Conservation (phyloP, 176 grass and related monocot genomes). For the Oryza rufipogon region DNA sequence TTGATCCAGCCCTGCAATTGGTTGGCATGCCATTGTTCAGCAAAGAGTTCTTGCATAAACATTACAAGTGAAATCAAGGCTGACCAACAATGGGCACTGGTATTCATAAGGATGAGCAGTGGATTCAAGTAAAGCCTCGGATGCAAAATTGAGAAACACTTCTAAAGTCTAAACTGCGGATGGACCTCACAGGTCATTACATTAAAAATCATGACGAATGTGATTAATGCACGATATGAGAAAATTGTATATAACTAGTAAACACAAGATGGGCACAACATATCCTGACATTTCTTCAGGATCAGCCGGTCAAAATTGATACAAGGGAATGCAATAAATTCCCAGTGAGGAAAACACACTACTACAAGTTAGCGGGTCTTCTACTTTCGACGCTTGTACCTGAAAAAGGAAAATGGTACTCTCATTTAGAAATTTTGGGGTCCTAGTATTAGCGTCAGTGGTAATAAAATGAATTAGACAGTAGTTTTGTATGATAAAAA, state of each 20-base stretch:
- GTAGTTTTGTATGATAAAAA: not conserved
- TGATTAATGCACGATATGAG: not conserved
- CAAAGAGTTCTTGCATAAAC: not conserved
- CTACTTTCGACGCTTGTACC: conserved; percentile 64
- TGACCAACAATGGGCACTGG: not conserved
- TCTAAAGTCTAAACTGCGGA: not conserved
- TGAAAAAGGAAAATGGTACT: not conserved
- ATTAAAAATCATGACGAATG: not conserved
- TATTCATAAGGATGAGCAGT: no score
- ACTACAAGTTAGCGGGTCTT: not conserved
- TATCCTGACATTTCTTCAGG: conserved; percentile 11
- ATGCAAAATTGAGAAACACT: not conserved
- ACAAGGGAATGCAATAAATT: not conserved
- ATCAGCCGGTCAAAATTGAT: conserved; percentile 11
- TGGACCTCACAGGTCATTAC: not conserved
- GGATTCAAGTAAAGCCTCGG: no score
- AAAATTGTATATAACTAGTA: conserved; percentile 26
- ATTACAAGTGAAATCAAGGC: not conserved
- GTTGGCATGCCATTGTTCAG: not conserved
- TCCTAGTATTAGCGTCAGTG: not conserved
- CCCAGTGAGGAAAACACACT: not conserved
- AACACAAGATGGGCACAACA: not conserved
- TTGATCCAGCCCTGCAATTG: not conserved
- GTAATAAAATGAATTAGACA: not conserved
- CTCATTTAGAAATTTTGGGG: not conserved